Evolutionary conservation across 2,329 filamentous ascomycete species (phyloP).

Genomic region (Pseudopyricularia cyperi): DNA sequence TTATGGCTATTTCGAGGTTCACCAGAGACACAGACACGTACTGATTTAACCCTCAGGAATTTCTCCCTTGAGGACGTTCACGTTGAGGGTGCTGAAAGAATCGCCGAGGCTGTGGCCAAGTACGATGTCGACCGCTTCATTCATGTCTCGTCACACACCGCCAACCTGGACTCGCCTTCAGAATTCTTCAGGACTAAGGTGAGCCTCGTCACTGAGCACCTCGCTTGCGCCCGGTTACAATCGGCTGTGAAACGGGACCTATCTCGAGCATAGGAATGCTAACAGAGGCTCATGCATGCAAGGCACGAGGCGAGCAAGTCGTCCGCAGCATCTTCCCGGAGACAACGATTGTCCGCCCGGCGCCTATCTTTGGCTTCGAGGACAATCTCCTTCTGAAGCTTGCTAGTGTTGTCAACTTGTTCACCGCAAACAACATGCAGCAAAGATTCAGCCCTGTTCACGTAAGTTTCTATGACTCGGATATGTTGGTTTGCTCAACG

Average conservation of each 20-base stretch:
- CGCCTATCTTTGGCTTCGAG: constrained; percentile 89
- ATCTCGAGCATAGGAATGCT: not conserved
- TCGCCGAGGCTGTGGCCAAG: constrained; percentile 87
- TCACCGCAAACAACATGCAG: constrained; percentile 88
- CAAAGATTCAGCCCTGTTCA: constrained; percentile 88
- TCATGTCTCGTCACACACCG: constrained; percentile 92
- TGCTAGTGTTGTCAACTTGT: constrained; percentile 64
- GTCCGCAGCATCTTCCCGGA: constrained; percentile 87
- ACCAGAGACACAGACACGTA: not conserved
- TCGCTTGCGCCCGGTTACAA: constrained; percentile 14
- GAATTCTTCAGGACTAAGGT: constrained; percentile 84
- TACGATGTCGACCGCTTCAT: constrained; percentile 97
- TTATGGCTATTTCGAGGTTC: not conserved
- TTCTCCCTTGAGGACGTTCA: constrained; percentile 89
- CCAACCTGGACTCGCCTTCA: constrained; percentile 63
- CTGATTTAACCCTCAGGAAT: constrained; percentile 50
- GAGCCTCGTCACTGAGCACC: constrained; percentile 23
- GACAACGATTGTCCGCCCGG: constrained; percentile 89
- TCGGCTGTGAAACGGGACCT: not conserved
- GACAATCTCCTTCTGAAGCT: constrained; percentile 82
- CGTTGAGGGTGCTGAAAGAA: constrained; percentile 82
- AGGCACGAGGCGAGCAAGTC: constrained; percentile 63
- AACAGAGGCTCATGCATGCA: not conserved
- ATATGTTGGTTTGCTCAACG: not conserved
- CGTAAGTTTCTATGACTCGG: constrained; percentile 36